These are phyloP conservation scores for Ceratorhiza oryzae-sativae DNA, from an alignment of 1,284 basidiomycete genomes.

Conservation along the genomic window DNA sequence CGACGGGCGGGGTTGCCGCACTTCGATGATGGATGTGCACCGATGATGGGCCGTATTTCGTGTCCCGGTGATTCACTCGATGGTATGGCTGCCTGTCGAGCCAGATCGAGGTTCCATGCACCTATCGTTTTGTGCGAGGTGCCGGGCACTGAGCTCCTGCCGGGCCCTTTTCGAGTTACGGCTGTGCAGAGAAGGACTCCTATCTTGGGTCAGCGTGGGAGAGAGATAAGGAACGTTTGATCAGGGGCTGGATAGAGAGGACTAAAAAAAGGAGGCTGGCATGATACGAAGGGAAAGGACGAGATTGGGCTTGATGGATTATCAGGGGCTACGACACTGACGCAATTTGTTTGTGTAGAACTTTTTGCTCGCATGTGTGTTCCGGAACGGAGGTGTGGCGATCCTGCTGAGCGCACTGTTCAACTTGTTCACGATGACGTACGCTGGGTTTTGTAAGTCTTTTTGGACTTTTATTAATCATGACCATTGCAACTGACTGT, in stretches of 20 bases:
- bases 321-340: not conserved
- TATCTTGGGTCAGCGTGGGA: constrained; percentile 1
- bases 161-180: not conserved
- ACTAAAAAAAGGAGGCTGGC: not conserved
- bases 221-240: constrained; percentile 12
- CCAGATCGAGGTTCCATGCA: not conserved
- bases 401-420: constrained; percentile 81
- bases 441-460: constrained; percentile 70
- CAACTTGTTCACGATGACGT: constrained; percentile 80
- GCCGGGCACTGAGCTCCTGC: not conserved
- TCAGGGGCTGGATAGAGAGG: constrained; percentile 7
- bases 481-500: constrained; percentile 12
- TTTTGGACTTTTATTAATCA: not conserved
- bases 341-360: constrained; percentile 62
- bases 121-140: not conserved
- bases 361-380: constrained; percentile 81
- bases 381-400: constrained; percentile 85
- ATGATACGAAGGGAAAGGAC: not conserved
- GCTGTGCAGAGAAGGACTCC: not conserved
- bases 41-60: no score
- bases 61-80: no score
- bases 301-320: not conserved
- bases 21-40: not conserved
- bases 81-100: not conserved
- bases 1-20: constrained; percentile 1